Evolutionary conservation across 306 rosid genomes (phyloP), one percentile per base, ranked within the genome.

Genomic region (Trifolium subterraneum): DNA sequence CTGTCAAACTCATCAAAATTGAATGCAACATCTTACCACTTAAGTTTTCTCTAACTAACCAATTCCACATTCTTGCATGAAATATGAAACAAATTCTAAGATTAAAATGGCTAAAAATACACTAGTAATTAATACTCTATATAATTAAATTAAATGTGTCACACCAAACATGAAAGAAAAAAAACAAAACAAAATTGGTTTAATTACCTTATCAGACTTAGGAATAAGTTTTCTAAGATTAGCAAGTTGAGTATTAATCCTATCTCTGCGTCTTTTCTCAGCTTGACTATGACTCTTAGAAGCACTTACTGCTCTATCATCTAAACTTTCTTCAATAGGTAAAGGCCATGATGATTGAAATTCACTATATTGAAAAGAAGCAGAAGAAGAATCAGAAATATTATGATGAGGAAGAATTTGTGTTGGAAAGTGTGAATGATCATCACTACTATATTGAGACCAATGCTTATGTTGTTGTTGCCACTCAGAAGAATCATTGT

Each of bases 211-310:
- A 55, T 95, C 98, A 38, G 99, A 95, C 68, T 82, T 87, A 74
- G 99, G 99, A 79, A 95, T 88, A 8, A 92, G 86, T 75, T 90
- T 92, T 86, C 99, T 88, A 54, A 95, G 98, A 73, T 87, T 87
- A 10, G 97, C 85, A 78, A 95, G 99, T 81, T 95, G 99, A 7
- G 92, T 84, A 87, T 92, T 95, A 79, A 95, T 95, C 64, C 99
- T 81, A 60, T 95, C 99, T 67, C 99, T 85, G 5, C 99, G 92
- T 44, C 99, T 65, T 81, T 95, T 95, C 86, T 95, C 99, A 0
- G 99, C 98, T 80, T 82, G 95, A 80, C 99, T 92, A 69, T 95
- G 99, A 88, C 96, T 92, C 77, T 83, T 92, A 70, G 99, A 92
- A 76, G 96, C 92, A 81, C 69, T 77, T 5, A 78, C 80, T 42